Evolutionary conservation across 2,329 filamentous ascomycete species (phyloP).

Genomic region (Ploettnerulaceae sp.): DNA sequence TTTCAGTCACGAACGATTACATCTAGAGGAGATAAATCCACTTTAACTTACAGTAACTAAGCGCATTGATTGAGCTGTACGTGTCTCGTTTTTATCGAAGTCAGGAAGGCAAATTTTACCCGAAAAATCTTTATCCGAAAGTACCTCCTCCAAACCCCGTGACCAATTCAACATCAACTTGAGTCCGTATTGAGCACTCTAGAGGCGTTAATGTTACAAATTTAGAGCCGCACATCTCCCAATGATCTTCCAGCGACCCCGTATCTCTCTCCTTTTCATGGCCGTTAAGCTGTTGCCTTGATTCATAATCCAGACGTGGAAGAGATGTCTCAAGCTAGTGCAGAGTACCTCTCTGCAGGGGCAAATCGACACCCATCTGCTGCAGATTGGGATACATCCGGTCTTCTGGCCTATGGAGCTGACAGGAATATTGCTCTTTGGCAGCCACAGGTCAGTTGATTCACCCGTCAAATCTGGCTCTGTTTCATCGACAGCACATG

Average conservation of each 20-base stretch:
- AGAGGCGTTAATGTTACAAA: not conserved
- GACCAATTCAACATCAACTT: not conserved
- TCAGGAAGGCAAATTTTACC: slow-evolving; percentile 7
- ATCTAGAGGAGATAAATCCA: too few species aligned
- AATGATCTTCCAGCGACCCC: not conserved
- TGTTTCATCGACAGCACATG: not conserved
- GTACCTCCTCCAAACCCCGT: slow-evolving; percentile 6
- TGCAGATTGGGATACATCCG: slow-evolving; percentile 78
- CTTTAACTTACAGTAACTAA: too few species aligned
- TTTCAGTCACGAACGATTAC: too few species aligned
- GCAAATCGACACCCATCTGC: slow-evolving; percentile 87
- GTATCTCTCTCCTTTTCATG: not conserved
- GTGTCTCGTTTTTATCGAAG: not conserved
- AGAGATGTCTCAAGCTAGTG: slow-evolving; percentile 24
- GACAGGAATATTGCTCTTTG: slow-evolving; percentile 87
- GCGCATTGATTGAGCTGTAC: too few species aligned
- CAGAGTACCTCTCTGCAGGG: slow-evolving; percentile 53
- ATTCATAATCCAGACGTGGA: slow-evolving; percentile 12
- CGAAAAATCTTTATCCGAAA: slow-evolving; percentile 10
- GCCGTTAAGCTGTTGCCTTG: not conserved
- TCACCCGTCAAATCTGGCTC: not conserved
- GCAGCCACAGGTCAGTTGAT: slow-evolving; percentile 64
- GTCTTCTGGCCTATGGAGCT: slow-evolving; percentile 80
- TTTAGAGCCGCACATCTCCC: not conserved
- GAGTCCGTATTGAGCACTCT: not conserved